Percentiles rank a stretch among this genome's conserved stretches.
These are phyloP conservation scores for Fusarium metavorans DNA, from an alignment of 2,329 filamentous ascomycete species.

Conservation along the genomic window DNA sequence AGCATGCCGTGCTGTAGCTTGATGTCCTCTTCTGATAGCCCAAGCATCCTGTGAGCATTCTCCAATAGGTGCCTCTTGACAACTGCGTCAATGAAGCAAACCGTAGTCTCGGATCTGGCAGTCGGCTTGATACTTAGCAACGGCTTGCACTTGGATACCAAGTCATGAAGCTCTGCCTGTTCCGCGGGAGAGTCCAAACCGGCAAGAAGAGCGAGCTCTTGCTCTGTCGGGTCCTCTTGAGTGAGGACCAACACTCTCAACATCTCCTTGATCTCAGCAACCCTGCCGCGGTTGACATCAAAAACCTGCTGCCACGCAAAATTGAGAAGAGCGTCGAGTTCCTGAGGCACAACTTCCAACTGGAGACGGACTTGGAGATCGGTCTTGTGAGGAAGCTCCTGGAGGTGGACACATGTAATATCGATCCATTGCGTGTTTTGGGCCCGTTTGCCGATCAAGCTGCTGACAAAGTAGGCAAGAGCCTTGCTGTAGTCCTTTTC, in stretches of 20 bases:
- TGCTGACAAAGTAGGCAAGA: constrained; percentile 56
- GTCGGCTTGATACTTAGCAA: constrained; percentile 42
- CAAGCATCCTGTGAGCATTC: constrained; percentile 49
- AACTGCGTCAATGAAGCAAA: constrained; percentile 37
- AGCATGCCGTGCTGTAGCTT: constrained; percentile 58
- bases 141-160: constrained; percentile 55
- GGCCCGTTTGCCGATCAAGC: constrained; percentile 55
- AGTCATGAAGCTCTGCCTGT: constrained; percentile 49
- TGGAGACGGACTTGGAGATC: constrained; percentile 54
- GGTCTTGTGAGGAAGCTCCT: constrained; percentile 53
- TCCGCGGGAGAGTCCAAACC: constrained; percentile 49
- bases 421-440: constrained; percentile 60
- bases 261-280: constrained; percentile 57
- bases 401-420: constrained; percentile 55
- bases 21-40: constrained; percentile 53
- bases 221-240: constrained; percentile 54
- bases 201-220: constrained; percentile 53
- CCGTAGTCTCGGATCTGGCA: constrained; percentile 40
- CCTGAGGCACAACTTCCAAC: constrained; percentile 55
- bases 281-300: constrained; percentile 44
- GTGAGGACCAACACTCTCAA: constrained; percentile 56
- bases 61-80: constrained; percentile 55
- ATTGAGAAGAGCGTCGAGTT: constrained; percentile 52
- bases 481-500: constrained; percentile 57
- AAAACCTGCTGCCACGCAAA: constrained; percentile 55